A percentile compares a stretch with the other conserved stretches of the same genome.
Conservation (phyloP, 768 basidiomycete genomes). For the Leccinum arenicola region DNA sequence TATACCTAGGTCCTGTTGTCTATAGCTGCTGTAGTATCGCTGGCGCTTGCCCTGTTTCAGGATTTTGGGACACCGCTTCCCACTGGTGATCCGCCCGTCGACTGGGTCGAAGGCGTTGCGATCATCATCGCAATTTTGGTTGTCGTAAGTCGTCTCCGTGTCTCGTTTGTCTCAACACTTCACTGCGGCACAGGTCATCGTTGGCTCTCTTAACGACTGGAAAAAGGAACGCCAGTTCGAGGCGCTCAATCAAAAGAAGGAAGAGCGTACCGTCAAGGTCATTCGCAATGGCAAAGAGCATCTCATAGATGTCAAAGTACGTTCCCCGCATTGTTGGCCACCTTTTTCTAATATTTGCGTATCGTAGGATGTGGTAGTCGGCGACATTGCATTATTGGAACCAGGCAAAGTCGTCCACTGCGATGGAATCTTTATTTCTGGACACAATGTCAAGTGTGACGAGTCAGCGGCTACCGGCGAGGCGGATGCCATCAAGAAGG, state of each 20-base stretch:
- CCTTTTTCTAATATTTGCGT: conserved; percentile 14
- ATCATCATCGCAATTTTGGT: conserved; percentile 75
- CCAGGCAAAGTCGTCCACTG: conserved; percentile 96
- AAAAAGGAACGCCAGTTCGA: conserved; percentile 98
- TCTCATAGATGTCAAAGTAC: conserved; percentile 78
- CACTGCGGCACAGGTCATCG: conserved; percentile 58
- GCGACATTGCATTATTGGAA: conserved; percentile 88
- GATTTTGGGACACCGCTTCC: conserved; percentile 76
- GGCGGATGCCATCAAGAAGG: conserved; percentile 91
- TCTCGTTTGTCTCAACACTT: not conserved
- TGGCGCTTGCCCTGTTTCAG: conserved; percentile 92
- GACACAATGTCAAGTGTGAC: conserved; percentile 94
- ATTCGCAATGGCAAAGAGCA: conserved; percentile 70
- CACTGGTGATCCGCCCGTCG: conserved; percentile 68
- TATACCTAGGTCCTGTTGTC: conserved; percentile 85
- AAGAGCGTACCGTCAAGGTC: conserved; percentile 86
- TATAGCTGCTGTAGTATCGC: conserved; percentile 87
- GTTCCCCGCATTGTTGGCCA: not conserved
- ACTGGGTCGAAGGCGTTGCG: conserved; percentile 95
- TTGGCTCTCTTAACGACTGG: conserved; percentile 96
- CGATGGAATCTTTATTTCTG: conserved; percentile 90
- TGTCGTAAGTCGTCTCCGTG: conserved; percentile 50
- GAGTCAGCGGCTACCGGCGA: conserved; percentile 97
- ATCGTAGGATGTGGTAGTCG: conserved; percentile 83
- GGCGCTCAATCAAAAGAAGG: conserved; percentile 89